Base-by-base conservation (phyloP, 257 asterid genomes). In the Nicotiana attenuata region DNA sequence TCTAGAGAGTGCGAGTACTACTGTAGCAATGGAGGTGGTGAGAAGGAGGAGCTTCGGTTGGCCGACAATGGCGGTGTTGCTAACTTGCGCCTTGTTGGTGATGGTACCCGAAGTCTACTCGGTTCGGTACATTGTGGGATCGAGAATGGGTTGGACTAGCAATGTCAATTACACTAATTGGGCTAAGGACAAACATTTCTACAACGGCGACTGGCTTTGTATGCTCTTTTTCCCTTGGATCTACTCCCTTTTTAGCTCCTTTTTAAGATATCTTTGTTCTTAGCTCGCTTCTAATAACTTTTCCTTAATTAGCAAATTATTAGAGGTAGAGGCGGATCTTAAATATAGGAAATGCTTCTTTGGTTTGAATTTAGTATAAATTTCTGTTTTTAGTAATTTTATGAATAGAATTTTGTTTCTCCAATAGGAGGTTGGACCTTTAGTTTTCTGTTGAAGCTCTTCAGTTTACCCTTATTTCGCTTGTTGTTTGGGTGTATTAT, bases 191-290 rank as follows among this genome's bases (percentile, higher is more conserved):
- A 87, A 83, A 55, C 89, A 87, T 41, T 91, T 93, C 86, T 90
- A 93, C 87, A 81, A 81, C 13, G 96, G 86, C 7, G 97, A 93
- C 86, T 93, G 96, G 97, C 91, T 93, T 0, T 90, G 97, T 90
- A 93, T 50, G 92, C 76, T 86, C 78, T 59, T 68, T 52, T 9
- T 61, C 80, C 82, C 81, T 83, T 85, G 79, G 90, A 89, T 91
- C 90, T 86, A 65, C 77, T 45, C 7, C 67, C 80, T 63, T 67
- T 29, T 31, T 16, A 14, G 5, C 15, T 7, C 22, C 17, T 41
- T 26, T 14, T 24, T 15, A 10, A 13, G 17, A 28, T 38, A 2
- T 29, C 5, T 68, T 35, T 76, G 0, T 7, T 59, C 66, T 19
- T 68, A 11, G n/a, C 78, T 14, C 47, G 20, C 52, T 67, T 67